Conservation (phyloP, 2,329 filamentous ascomycete genomes). For the Diaporthe sp. region DNA sequence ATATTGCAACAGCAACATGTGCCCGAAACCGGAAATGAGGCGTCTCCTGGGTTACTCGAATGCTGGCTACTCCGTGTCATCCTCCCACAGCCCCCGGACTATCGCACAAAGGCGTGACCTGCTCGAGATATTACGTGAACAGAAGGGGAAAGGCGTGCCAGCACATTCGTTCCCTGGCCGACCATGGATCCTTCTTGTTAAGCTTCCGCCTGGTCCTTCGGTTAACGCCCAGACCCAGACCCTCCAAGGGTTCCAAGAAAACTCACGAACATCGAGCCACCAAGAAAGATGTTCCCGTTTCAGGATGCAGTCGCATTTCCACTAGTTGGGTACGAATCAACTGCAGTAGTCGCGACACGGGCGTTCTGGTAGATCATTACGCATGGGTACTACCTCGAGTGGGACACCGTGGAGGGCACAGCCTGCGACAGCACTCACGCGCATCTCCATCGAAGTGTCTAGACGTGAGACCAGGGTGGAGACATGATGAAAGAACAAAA, state of each 20-base stretch:
- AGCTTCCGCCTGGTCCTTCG: neutral
- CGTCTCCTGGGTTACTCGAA: neutral
- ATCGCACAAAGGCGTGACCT: neutral
- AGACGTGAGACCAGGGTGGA: neutral
- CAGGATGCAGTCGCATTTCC: neutral
- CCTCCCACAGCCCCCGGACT: neutral
- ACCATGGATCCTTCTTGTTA: neutral
- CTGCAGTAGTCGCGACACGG: neutral
- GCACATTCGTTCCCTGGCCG: neutral
- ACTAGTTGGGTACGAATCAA: neutral
- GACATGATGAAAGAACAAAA: neutral
- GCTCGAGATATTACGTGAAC: neutral
- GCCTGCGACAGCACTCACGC: neutral
- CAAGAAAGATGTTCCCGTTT: slow-evolving; percentile 9
- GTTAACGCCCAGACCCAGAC: neutral
- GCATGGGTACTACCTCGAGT: slow-evolving; percentile 16
- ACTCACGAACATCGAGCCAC: neutral
- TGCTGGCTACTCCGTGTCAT: neutral
- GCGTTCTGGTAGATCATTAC: neutral
- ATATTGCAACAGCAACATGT: neutral
- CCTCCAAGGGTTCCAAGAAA: neutral
- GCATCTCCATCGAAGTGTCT: neutral
- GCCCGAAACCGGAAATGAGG: neutral
- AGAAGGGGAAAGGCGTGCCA: neutral
- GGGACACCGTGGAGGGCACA: slow-evolving; percentile 22